Evolutionary conservation across 805 yeast species (phyloP), one percentile per base, ranked within the genome.

Genomic region (Zygosaccharomyces bailii): DNA sequence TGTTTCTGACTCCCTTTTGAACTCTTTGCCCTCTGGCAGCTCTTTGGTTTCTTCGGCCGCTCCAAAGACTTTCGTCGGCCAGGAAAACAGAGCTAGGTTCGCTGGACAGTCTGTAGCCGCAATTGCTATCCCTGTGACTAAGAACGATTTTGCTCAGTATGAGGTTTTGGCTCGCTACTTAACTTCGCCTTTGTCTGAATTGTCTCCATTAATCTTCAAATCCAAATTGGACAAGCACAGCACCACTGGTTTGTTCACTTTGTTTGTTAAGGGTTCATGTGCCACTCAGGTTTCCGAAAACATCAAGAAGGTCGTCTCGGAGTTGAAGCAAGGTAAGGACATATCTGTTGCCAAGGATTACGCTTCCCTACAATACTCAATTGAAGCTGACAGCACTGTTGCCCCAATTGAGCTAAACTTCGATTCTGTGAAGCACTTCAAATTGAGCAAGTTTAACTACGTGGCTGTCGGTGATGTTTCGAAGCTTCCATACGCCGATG

Each of bases 401-500:
- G 51, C 63, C 43, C 65, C 72, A 51, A 44, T 56, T 47, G 63
- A 68, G 44, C 55, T 69, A 25, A 65, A 70, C 42, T 65, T 71
- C 44, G 60, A 68, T 25, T 53, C 67, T 18, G 73, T 69, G 43
- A 68, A 70, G 50, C 54, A 60, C 48, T 72, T 63, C 65, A 72
- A 76, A 61, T 58, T 84, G 49, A 75, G 75, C 53, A 80, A 80
- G 61, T 82, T 82, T 74, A 88, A 83, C 73, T 82, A 85, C 63
- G 93, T 84, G 54, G 96, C 93, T 52, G 82, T 87, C 51, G 99
- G 98, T 71, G 84, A 88, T 68, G 80, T 84, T 50, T 83, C 81
- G 63, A 80, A 79, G 54, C 80, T 91, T 72, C 97, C 99, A 61
- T 85, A 75, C 68, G 83, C 84, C 60, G 89, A 85, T 68, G 96